Conservation (phyloP, 176 grass and related monocot species). For the Dactylis glomerata region DNA sequence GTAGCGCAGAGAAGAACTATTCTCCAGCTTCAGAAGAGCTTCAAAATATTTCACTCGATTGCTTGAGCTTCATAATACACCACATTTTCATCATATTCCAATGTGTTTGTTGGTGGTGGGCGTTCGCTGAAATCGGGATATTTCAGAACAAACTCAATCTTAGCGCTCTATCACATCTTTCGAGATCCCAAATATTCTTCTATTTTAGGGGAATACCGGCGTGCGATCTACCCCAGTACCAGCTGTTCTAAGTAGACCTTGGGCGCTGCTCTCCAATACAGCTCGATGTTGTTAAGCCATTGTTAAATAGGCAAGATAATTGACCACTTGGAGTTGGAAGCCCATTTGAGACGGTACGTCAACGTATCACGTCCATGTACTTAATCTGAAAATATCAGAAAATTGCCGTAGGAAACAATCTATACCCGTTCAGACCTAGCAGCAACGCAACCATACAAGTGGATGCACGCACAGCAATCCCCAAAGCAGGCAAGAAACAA, state of each 20-base stretch:
- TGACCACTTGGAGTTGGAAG: not conserved
- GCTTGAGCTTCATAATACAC: not conserved
- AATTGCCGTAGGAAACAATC: not conserved
- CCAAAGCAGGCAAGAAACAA: constrained; percentile 3
- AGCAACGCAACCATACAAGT: not conserved
- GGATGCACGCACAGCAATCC: not conserved
- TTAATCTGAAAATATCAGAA: not conserved
- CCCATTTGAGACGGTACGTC: not conserved
- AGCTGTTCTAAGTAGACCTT: not conserved
- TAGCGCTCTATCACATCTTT: not conserved
- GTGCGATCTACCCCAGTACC: not conserved
- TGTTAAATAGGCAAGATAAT: not conserved
- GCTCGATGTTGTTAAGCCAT: not conserved
- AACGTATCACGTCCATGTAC: not conserved
- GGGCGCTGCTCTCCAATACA: not conserved
- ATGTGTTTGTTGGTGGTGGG: not conserved
- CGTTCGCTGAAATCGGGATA: not conserved
- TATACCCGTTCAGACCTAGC: not conserved
- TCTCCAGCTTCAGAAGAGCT: not conserved
- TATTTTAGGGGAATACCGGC: not conserved
- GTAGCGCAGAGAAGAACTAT: not conserved
- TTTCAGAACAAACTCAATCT: not conserved
- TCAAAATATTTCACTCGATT: not conserved
- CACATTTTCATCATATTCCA: not conserved
- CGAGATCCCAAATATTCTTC: not conserved